Percentiles rank a stretch among this genome's conserved stretches.
Conservation (phyloP, 2,329 filamentous ascomycete species). For the Trichoderma sp. region DNA sequence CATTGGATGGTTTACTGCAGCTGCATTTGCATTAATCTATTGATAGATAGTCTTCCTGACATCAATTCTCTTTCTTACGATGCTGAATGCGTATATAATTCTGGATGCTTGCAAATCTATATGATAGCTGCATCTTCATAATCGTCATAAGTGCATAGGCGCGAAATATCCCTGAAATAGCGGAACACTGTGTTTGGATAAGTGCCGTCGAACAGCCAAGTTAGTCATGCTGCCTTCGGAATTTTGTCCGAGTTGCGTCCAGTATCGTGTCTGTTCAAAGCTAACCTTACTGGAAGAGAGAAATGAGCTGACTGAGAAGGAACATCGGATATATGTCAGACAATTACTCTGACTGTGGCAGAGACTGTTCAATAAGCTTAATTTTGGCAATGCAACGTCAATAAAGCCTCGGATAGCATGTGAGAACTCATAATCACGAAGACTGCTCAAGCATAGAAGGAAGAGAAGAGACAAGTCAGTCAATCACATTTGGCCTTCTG, state of each 20-base stretch:
- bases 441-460: too few relatives aligned
- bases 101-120: too few relatives aligned
- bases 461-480: too few relatives aligned
- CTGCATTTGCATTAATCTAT: too few relatives aligned
- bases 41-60: too few relatives aligned
- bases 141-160: background rate
- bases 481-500: too few relatives aligned
- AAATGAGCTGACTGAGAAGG: background rate
- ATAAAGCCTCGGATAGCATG: background rate
- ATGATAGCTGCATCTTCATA: background rate
- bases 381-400: background rate
- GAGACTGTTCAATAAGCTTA: background rate
- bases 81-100: too few relatives aligned
- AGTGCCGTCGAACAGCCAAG: background rate
- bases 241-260: background rate
- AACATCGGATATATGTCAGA: background rate
- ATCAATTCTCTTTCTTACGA: too few relatives aligned
- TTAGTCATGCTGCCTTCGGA: background rate
- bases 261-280: background rate
- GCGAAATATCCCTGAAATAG: background rate
- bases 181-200: background rate
- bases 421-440: background rate
- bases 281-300: background rate
- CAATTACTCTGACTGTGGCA: background rate
- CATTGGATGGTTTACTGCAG: too few relatives aligned